Percentiles rank a stretch among this genome's conserved stretches.
Conservation (phyloP, 306 rosid species). For the Glycyrrhiza uralensis region DNA sequence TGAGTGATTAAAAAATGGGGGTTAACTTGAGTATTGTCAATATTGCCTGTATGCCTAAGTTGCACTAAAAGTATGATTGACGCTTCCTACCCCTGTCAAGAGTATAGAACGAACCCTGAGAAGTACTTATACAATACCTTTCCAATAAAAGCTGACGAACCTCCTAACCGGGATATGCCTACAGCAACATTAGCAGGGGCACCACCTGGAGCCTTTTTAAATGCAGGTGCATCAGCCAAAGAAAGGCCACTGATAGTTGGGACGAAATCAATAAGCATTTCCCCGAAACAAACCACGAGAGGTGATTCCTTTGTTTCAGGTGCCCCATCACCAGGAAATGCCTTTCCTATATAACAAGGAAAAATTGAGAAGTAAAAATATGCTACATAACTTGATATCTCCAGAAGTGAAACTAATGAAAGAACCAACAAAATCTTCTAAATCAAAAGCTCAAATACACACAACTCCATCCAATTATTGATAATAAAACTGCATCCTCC, state of each 20-base stretch:
- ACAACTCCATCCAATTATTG: neutral
- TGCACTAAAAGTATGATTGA: constrained; percentile 6
- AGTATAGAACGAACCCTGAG: constrained; percentile 8
- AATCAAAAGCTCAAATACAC: neutral
- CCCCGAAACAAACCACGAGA: constrained; percentile 90
- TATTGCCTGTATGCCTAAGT: neutral
- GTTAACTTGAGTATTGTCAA: neutral
- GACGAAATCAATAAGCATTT: constrained; percentile 95
- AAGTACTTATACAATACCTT: constrained; percentile 55
- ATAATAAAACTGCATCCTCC: neutral
- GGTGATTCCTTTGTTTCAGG: constrained; percentile 66
- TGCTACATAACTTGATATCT: neutral
- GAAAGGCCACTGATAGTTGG: constrained; percentile 78
- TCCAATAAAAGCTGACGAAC: constrained; percentile 91
- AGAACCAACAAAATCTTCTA: neutral
- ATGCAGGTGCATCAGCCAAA: constrained; percentile 89
- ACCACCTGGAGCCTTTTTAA: constrained; percentile 95
- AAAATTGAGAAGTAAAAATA: constrained; percentile 20
- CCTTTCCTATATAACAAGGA: constrained; percentile 54
- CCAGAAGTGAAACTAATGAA: constrained; percentile 2
- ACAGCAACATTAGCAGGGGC: constrained; percentile 99
- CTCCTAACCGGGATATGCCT: constrained; percentile 89
- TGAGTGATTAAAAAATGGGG: neutral
- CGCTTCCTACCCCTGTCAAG: neutral
- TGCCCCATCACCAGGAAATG: constrained; percentile 51